Percentiles rank a stretch among this genome's conserved stretches.
phyloP scores from a whole-genome alignment of 2,329 filamentous ascomycete species.

The Colletotrichum horii region DNA sequence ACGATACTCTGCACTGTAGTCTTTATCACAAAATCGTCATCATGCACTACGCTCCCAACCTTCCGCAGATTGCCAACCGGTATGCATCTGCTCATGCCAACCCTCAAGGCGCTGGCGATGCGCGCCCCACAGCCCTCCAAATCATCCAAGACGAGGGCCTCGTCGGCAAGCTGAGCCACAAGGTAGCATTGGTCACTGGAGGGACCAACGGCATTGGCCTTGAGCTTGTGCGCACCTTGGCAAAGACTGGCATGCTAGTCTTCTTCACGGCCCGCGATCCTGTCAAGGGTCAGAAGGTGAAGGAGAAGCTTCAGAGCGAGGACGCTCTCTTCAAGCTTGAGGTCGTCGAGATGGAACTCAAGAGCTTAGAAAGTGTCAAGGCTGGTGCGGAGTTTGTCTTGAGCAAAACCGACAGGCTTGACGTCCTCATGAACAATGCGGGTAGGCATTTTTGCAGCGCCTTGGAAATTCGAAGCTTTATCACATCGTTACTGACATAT shows the following conservation, averaged over 20 bases:
- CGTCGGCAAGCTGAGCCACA: slow-evolving; percentile 34
- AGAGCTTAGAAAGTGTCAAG: slow-evolving; percentile 35
- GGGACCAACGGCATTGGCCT: slow-evolving; percentile 44
- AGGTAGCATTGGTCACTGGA: slow-evolving; percentile 47
- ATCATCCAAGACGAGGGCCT: slow-evolving; percentile 36
- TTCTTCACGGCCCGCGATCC: slow-evolving; percentile 47
- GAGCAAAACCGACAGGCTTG: slow-evolving; percentile 21
- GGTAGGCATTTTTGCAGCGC: slow-evolving; percentile 25
- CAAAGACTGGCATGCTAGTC: slow-evolving; percentile 46
- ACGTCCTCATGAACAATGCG: slow-evolving; percentile 47
- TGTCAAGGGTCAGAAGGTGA: slow-evolving; percentile 28
- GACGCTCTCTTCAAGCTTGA: slow-evolving; percentile 28
- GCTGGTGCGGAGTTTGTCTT: slow-evolving; percentile 24
- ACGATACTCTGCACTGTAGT: neutral
- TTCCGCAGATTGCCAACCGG: neutral
- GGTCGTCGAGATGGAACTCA: slow-evolving; percentile 37
- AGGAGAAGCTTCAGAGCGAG: neutral
- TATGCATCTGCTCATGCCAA: neutral
- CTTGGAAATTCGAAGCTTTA: rapidly evolving
- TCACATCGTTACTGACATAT: neutral
- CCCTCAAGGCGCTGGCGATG: slow-evolving; percentile 37
- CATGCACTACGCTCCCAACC: neutral
- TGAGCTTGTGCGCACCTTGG: slow-evolving; percentile 46
- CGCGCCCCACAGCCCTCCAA: slow-evolving; percentile 39
- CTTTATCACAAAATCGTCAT: neutral